Evolutionary conservation across 768 basidiomycete species (phyloP), one percentile per base, ranked within the genome.

Genomic region (Auriscalpium orientale): DNA sequence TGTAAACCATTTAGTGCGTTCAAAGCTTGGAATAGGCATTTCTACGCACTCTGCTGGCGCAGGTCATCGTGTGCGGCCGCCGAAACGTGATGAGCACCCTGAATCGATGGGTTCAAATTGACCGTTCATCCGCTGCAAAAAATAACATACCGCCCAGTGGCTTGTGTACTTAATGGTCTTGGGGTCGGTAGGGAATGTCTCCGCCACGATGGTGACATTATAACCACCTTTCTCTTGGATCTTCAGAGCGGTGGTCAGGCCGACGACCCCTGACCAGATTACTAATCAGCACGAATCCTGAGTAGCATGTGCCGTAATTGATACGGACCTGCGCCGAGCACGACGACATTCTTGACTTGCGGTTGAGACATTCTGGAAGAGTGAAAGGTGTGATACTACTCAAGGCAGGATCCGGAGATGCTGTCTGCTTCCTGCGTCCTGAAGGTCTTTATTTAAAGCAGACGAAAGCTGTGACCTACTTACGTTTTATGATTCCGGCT

Each of bases 31-130:
- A 28, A 21, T 16, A 15, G 13, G 13, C 37, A 33, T 15, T 46
- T 16, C 18, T 5, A 8, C 73, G 58, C 51, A 86, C 88, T 72
- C 62, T 79, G 79, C 61, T 83, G 49, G 21, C 36, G 46, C 18
- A n/a, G 79, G n/a, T 72, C 71, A 3, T 67, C 69, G 56, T 85
- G 80, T 12, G 75, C 72, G 10, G 71, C 74, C 3, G 79, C 78
- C 15, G 76, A 76, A 47, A 91, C 81, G 74, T 90, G 86, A 59
- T 91, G 87, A 9, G 87, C 91, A 37, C 89, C 90, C 90, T 92
- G 49, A 15, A 44, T 2, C 10, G 28, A 34, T 13, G 13, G 21
- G 37, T 28, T 49, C 33, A 34, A 28, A 45, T 21, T 34, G 33
- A 22, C 37, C 38, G 51, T 20, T 38, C 43, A 21, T 36, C 35